phyloP scores from a whole-genome alignment of 768 basidiomycete species.

The Brasilioporus rufonigricans region DNA sequence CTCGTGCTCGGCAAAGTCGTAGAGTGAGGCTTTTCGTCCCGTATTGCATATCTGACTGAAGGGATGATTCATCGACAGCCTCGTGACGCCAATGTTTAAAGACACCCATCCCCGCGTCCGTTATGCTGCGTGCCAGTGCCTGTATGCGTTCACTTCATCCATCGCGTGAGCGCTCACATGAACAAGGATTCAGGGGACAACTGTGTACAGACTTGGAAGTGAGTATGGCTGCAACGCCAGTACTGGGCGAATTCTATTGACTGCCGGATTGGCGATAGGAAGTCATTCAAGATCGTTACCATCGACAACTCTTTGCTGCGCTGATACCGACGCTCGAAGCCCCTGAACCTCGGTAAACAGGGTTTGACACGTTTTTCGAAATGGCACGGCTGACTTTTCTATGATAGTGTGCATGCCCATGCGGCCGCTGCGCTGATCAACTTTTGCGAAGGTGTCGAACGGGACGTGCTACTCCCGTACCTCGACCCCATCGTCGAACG shows the following conservation, averaged over 20 bases:
- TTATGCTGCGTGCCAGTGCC: slow-evolving; percentile 83
- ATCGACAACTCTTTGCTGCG: slow-evolving; percentile 64
- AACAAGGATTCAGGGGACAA: slow-evolving; percentile 57
- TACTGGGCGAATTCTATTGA: not conserved
- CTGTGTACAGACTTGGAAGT: slow-evolving; percentile 88
- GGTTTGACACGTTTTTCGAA: not conserved
- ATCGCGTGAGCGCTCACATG: not conserved
- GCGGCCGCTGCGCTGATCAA: slow-evolving; percentile 88
- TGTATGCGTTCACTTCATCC: slow-evolving; percentile 42
- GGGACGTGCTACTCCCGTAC: slow-evolving; percentile 69
- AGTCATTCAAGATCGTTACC: slow-evolving; percentile 69
- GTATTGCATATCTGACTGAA: not conserved
- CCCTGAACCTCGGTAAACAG: slow-evolving; percentile 64
- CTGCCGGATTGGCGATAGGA: slow-evolving; percentile 43
- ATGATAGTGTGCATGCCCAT: slow-evolving; percentile 74
- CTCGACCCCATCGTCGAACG: slow-evolving; percentile 79
- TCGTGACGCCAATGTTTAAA: slow-evolving; percentile 74
- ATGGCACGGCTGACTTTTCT: not conserved
- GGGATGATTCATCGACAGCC: slow-evolving; percentile 34
- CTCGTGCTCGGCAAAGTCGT: slow-evolving; percentile 81
- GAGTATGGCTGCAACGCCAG: no score
- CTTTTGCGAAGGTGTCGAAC: slow-evolving; percentile 84
- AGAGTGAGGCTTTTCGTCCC: slow-evolving; percentile 48
- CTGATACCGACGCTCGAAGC: slow-evolving; percentile 74
- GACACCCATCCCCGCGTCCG: slow-evolving; percentile 76